Base-by-base conservation (phyloP, 1,139 yeast genomes). In the Trichomonascaceae sp. region DNA sequence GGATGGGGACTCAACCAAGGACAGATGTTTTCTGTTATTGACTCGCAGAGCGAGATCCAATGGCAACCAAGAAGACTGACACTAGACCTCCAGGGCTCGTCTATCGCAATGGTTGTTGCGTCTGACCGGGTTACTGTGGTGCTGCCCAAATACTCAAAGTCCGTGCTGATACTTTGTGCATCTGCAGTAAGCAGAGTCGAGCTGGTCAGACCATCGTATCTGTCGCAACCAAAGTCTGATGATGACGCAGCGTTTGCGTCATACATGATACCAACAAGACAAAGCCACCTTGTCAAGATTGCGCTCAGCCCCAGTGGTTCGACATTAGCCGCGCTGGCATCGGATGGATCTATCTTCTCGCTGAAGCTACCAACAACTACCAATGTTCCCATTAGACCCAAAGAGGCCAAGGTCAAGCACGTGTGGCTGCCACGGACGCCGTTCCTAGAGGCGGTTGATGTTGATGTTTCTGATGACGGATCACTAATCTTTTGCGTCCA, bases 1-100 rank as follows among this genome's bases (percentile, higher is more conserved):
- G 58, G 74, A 27, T 84, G 94, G 93, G 97, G 97, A 1, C 58
- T 78, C 22, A 81, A 84, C 50, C 59, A 74, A 20, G 97, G 97
- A 0, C 96, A 87, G 51, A 75, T 87, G 76, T 20, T 20, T 20
- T 11, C 23, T 20, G 6, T 20, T 8, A 20, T 20, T 8, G 6
- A 93, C 93, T 8, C 6, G 9, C 11, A 6, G 6, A 8, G 9
- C 23, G 23, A 6, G 23, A 45, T 56, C 35, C 51, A 52, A 42
- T 9, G 51, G 34, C 11, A 45, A 9, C 81, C 85, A 0, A 61
- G 64, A 37, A 59, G 54, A 34, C 52, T 51, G 31, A 31, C 32
- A 26, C 34, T 70, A 1, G 51, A 59, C 1, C 60, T 76, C 37
- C n/a, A n/a, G n/a, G 71, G 67, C 39, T 70, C 54, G 3, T 40